Conservation (phyloP, 441 rosid genomes). For the Brassica hybrid region DNA sequence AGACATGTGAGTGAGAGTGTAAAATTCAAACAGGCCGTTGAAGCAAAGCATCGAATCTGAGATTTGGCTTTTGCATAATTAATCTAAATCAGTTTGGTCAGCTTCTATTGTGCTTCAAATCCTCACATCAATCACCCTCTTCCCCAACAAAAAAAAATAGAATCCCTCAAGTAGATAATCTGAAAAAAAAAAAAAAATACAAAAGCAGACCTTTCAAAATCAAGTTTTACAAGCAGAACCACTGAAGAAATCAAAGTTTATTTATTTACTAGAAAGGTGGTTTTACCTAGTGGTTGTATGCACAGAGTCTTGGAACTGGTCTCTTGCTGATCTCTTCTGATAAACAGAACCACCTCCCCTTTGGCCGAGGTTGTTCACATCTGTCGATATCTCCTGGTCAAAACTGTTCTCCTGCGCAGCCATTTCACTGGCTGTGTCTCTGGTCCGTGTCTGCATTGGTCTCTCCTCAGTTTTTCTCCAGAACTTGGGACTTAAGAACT, state of each 20-base stretch:
- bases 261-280: background rate
- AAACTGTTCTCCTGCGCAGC: constrained; percentile 38
- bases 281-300: constrained; percentile 41
- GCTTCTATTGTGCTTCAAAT: constrained; percentile 32
- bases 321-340: constrained; percentile 43
- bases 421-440: constrained; percentile 40
- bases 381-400: constrained; percentile 29
- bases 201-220: constrained; percentile 14
- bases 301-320: constrained; percentile 45
- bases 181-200: background rate
- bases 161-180: constrained; percentile 31
- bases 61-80: constrained; percentile 11
- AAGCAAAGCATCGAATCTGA: constrained; percentile 34
- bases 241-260: constrained; percentile 1
- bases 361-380: constrained; percentile 31
- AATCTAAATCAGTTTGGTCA: constrained; percentile 30
- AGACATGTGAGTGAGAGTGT: constrained; percentile 25
- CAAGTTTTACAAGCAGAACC: background rate
- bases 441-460: constrained; percentile 26
- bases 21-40: constrained; percentile 19
- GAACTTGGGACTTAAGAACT: constrained; percentile 78
- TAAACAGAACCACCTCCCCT: constrained; percentile 48
- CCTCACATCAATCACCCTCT: constrained; percentile 38
- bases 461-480: constrained; percentile 77
- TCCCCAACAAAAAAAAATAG: constrained; percentile 3